Evolutionary conservation across 208 protist genomes (phyloP).

Genomic region (Crithidia mellificae): DNA sequence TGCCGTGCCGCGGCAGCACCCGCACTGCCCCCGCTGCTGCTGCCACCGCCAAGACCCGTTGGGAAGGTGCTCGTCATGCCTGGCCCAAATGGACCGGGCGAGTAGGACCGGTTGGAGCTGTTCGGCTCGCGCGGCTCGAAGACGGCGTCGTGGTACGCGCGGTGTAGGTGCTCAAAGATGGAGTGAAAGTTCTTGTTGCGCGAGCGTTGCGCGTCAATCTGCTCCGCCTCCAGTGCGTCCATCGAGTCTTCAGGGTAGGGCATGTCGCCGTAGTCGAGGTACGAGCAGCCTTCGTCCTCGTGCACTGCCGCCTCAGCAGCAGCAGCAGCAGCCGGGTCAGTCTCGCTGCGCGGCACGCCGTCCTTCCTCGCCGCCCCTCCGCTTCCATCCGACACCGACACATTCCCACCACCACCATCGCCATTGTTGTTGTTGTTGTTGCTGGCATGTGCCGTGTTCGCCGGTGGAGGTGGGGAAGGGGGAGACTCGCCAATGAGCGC

Average conservation of each 20-base stretch:
- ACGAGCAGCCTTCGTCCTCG: constrained; percentile 46
- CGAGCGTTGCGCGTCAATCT: constrained; percentile 36
- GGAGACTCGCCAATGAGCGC: constrained; percentile 3
- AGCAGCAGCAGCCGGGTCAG: neutral
- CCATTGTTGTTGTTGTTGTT: neutral
- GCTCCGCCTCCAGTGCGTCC: constrained; percentile 37
- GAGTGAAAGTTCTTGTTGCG: constrained; percentile 53
- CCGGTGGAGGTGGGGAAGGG: neutral
- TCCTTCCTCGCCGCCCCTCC: neutral
- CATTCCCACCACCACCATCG: neutral
- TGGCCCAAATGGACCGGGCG: neutral
- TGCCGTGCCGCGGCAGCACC: constrained; percentile 8
- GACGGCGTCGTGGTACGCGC: constrained; percentile 36
- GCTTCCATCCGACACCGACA: neutral
- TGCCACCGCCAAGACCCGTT: neutral
- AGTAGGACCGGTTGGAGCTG: neutral
- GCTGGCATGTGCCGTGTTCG: neutral
- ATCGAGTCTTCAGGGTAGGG: constrained; percentile 25
- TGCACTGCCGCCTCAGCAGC: neutral
- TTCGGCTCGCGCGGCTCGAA: constrained; percentile 18
- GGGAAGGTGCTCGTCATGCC: neutral
- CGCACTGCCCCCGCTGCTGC: neutral
- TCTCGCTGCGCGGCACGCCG: neutral
- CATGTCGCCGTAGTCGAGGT: constrained; percentile 31
- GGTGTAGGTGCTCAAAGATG: constrained; percentile 55